phyloP scores from a whole-genome alignment of 768 basidiomycete genomes.

The Asterophora parasitica region DNA sequence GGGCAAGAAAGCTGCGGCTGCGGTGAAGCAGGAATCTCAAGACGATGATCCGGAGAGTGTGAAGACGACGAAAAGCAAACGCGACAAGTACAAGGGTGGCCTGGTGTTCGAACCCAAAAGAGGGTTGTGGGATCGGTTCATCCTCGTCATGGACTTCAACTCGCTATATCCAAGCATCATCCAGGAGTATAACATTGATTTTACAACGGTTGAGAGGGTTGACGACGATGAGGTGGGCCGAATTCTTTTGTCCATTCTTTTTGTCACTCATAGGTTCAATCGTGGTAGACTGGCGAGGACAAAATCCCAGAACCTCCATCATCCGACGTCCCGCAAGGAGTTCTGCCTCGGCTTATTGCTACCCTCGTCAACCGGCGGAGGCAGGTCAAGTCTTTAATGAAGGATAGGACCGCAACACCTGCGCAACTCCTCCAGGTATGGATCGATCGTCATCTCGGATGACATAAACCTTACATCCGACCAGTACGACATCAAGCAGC shows the following conservation, averaged over 20 bases:
- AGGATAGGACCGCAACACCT: slow-evolving; percentile 66
- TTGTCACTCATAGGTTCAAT: background rate
- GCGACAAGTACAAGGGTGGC: slow-evolving; percentile 98
- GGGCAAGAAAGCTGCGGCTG: slow-evolving; percentile 63
- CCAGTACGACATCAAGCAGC: slow-evolving; percentile 95
- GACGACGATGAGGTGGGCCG: slow-evolving; percentile 52
- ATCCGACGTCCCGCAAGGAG: slow-evolving; percentile 68
- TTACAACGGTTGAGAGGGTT: slow-evolving; percentile 84
- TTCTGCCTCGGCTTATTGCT: slow-evolving; percentile 97
- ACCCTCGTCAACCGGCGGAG: slow-evolving; percentile 87
- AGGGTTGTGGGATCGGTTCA: slow-evolving; percentile 93
- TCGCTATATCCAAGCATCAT: slow-evolving; percentile 99
- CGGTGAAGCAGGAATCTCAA: slow-evolving; percentile 41
- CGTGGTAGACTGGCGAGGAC: slow-evolving; percentile 55
- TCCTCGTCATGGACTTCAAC: slow-evolving; percentile 99
- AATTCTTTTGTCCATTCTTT: background rate
- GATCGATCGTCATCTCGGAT: slow-evolving; percentile 6
- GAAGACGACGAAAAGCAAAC: slow-evolving; percentile 60
- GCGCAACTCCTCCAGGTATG: slow-evolving; percentile 80
- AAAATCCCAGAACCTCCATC: slow-evolving; percentile 86
- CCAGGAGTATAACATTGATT: slow-evolving; percentile 99
- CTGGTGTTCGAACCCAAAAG: slow-evolving; percentile 95
- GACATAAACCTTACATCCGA: background rate
- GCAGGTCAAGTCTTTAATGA: slow-evolving; percentile 93
- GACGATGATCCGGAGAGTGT: slow-evolving; percentile 57